Base-by-base conservation (phyloP, 139 green algal species). In the Raphidocelis subcapitata region DNA sequence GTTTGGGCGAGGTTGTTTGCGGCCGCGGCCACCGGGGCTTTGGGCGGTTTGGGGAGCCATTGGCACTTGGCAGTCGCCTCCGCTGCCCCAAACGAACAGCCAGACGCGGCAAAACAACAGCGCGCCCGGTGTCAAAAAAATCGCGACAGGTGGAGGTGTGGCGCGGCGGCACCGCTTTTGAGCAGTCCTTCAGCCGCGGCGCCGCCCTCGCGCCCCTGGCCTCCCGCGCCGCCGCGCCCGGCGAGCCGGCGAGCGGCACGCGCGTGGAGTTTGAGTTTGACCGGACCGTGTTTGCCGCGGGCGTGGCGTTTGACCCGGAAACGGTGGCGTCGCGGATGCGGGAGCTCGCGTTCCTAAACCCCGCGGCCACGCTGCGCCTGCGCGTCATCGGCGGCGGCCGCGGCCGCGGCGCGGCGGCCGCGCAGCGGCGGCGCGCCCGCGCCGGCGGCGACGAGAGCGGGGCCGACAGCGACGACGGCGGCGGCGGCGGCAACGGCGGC, bases 261-360 rank as follows among this genome's bases (percentile, higher is more conserved):
- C 41, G 41, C 41, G 41, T 49, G 8, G 41, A 49, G 41, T 99
- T 99, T 72, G 61, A 79, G 37, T 96, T 91, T 46, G 95, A 99
- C 82, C 52, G 75, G 4, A 51, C 57, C 5, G 92, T 98, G 51
- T 97, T 97, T 67, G 79, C 80, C 5, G 51, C 72, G 4, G 79
- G 79, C 0, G 79, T 84, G n/a, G 72, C 35, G 0, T 95, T 95
- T 82, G 89, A 97, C 64, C 78, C 84, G 0, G 85, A 94, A 54
- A 94, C 85, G 33, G 92, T 99, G 52, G 76, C 74, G 16, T 75
- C 82, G 0, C 88, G 95, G 23, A 81, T 99, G 62, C 83, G 91
- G 3, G 96, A 99, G 84, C 83, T 99, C 23, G 95, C 96, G 5
- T 99, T 98, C 84, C 86, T 99, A 5, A 98, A 99, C 87, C 76